Base-by-base conservation (phyloP, 192 early-diverging fungal species). In the Borealophlyctis nickersoniae region DNA sequence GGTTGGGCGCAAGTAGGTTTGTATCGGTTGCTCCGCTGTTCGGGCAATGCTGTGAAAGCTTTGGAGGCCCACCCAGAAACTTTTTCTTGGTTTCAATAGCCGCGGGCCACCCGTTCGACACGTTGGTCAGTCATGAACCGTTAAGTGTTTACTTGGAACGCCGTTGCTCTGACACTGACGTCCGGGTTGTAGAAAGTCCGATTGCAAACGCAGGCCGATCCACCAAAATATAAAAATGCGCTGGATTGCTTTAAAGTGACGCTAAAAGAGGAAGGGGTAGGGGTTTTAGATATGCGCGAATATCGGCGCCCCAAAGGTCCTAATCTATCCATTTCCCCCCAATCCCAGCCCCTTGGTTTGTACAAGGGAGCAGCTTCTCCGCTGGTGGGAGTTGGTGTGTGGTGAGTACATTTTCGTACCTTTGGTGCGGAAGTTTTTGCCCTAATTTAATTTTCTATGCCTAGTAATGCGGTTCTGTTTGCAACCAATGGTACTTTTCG, bases 361-460 rank as follows among this genome's bases (percentile, higher is more conserved):
- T 90, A 88, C 69, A 88, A 84, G 66, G 88, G 88, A 32, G 83
- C 84, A 4, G 72, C 76, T 5, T 89, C 88, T 2, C 88, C 88
- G 3, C 65, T 90, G 64, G 72, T 81, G 53, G 88, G 88, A 23
- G 85, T 86, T 51, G 88, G 88, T 33, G 74, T 89, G 22, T 87
- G 86, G 87, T 88, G 72, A 45, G 75, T 16, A 48, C 19, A 0
- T 11, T 29, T 11, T n/a, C n/a, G n/a, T n/a, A n/a, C n/a, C 39
- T 45, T 19, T 22, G n/a, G 57, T 19, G 35, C 23, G 34, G 34
- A 2, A 23, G 23, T n/a, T n/a, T n/a, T n/a, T n/a, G n/a, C n/a
- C 28, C 28, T 28, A 26, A 9, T 49, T 27, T 1, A 23, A 0
- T 77, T 52, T 26, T 51, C 23, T 1, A 3, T 19, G 33, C 23